A percentile compares a stretch with the other conserved stretches of the same genome.
These are phyloP conservation scores for Aspergillus ibericus DNA, from an alignment of 2,329 filamentous ascomycete species.

Conservation along the genomic window DNA sequence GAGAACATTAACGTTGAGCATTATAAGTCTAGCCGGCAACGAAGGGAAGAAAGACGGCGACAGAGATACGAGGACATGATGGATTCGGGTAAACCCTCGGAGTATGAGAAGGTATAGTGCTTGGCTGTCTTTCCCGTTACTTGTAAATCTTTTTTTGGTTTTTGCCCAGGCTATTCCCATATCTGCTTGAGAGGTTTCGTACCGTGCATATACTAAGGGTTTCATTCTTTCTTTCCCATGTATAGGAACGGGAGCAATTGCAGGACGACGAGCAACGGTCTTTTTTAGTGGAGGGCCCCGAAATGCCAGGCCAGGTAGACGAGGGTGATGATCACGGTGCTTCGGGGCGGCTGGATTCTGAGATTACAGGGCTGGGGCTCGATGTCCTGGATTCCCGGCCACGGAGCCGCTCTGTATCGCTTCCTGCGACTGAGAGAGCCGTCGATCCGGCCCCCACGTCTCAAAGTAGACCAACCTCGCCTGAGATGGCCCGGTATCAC, in stretches of 20 bases:
- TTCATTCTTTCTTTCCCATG: conserved; percentile 27
- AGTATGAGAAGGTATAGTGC: conserved; percentile 43
- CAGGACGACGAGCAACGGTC: conserved; percentile 48
- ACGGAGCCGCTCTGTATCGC: conserved; percentile 39
- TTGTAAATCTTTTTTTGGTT: conserved; percentile 31
- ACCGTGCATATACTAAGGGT: conserved; percentile 34
- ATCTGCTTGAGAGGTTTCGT: conserved; percentile 19
- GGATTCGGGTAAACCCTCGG: conserved; percentile 31
- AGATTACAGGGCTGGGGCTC: conserved; percentile 21
- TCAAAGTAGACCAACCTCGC: conserved; percentile 37
- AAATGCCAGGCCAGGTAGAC: conserved; percentile 52
- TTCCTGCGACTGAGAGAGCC: conserved; percentile 29
- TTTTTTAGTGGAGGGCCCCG: conserved; percentile 67
- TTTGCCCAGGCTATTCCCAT: conserved; percentile 24
- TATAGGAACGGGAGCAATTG: conserved; percentile 34
- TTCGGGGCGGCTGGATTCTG: conserved; percentile 43
- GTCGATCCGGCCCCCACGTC: conserved; percentile 31
- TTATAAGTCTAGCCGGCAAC: conserved; percentile 34
- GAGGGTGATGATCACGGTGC: conserved; percentile 42
- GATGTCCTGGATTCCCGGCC: conserved; percentile 25
- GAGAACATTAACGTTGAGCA: conserved; percentile 37
- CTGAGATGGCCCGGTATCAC: conserved; percentile 18
- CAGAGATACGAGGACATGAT: conserved; percentile 40
- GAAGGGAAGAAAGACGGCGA: conserved; percentile 38
- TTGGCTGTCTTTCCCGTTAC: conserved; percentile 29